phyloP scores from a whole-genome alignment of 2,329 filamentous ascomycete species.

The Knufia petricola region DNA sequence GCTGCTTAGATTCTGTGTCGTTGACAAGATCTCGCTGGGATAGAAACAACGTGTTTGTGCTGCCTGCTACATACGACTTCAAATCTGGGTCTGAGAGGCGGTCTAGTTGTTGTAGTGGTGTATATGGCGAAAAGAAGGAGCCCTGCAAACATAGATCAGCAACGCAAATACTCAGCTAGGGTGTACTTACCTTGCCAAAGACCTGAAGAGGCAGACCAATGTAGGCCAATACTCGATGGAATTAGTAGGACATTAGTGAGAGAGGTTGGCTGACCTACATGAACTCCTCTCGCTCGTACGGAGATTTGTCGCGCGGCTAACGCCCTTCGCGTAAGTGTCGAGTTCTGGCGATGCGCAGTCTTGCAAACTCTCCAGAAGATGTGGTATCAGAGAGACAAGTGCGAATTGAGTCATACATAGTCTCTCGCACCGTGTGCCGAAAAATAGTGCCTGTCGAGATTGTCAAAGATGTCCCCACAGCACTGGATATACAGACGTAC shows the following conservation, averaged over 20 bases:
- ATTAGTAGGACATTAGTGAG: conserved; percentile 21
- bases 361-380: conserved; percentile 79
- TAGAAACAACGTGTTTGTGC: conserved; percentile 85
- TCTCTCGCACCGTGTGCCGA: conserved; percentile 88
- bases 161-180: conserved; percentile 44
- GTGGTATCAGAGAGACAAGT: conserved; percentile 86
- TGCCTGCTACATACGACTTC: conserved; percentile 95
- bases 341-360: conserved; percentile 93
- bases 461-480: not conserved
- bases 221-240: conserved; percentile 60
- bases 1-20: conserved; percentile 51
- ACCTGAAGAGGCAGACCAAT: conserved; percentile 93
- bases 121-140: conserved; percentile 92
- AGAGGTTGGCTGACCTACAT: conserved; percentile 32
- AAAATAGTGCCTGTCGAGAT: conserved; percentile 77
- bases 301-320: conserved; percentile 70
- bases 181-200: conserved; percentile 64
- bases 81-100: conserved; percentile 86
- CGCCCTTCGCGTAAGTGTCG: conserved; percentile 66
- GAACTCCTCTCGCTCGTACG: conserved; percentile 87
- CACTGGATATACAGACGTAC: conserved; percentile 37
- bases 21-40: conserved; percentile 50
- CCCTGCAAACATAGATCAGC: conserved; percentile 48
- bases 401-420: conserved; percentile 99
- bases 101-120: conserved; percentile 89